A percentile compares a stretch with the other conserved stretches of the same genome.
These are phyloP conservation scores for Cladosporium colombiae DNA, from an alignment of 2,329 filamentous ascomycete genomes.

Conservation along the genomic window DNA sequence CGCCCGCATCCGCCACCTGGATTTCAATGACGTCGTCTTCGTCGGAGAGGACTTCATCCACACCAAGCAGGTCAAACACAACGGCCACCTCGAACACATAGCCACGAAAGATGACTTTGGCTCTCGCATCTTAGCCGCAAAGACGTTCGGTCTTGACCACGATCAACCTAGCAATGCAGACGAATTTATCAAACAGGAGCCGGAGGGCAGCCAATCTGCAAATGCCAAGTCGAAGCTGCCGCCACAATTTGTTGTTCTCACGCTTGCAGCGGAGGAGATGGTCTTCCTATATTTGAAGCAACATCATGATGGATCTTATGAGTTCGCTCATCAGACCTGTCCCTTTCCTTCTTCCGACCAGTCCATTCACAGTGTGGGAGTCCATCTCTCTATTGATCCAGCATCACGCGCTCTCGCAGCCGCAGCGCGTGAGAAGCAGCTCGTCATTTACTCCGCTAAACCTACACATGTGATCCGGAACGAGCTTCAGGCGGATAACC, in stretches of 20 bases:
- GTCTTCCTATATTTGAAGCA: conserved; percentile 72
- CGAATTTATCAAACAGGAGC: conserved; percentile 31
- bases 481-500: conserved; percentile 49
- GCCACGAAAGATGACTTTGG: conserved; percentile 77
- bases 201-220: not conserved
- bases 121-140: conserved; percentile 74
- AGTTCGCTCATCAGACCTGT: conserved; percentile 63
- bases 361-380: conserved; percentile 57
- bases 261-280: conserved; percentile 70
- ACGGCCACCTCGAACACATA: conserved; percentile 74
- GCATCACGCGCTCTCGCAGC: conserved; percentile 65
- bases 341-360: conserved; percentile 58
- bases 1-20: conserved; percentile 69
- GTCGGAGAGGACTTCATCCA: conserved; percentile 81
- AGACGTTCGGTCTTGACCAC: conserved; percentile 61
- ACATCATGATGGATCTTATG: conserved; percentile 46
- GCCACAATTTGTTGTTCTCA: conserved; percentile 78
- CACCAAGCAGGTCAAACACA: conserved; percentile 64
- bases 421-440: conserved; percentile 67
- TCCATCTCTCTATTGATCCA: conserved; percentile 76
- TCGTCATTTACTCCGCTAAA: conserved; percentile 72
- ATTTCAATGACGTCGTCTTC: conserved; percentile 80
- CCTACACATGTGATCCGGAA: conserved; percentile 50
- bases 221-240: conserved; percentile 49
- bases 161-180: conserved; percentile 40